phyloP scores from a whole-genome alignment of 140 eudicot species.

The Erigeron philadelphicus region DNA sequence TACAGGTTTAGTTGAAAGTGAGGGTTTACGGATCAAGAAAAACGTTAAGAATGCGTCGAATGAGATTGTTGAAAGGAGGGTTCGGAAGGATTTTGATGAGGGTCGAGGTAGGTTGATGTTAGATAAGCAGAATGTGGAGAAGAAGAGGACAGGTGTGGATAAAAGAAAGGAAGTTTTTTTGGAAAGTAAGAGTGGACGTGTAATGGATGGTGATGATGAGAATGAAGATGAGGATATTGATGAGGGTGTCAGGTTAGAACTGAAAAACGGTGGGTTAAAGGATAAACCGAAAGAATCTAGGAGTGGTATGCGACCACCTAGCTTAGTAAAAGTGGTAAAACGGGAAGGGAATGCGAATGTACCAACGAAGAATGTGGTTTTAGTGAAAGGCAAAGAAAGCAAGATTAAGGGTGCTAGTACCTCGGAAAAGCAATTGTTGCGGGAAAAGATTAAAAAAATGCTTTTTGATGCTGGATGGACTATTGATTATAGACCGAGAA shows the following conservation, averaged over 20 bases:
- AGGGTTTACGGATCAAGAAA: too few relatives aligned
- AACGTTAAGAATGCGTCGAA: too few relatives aligned
- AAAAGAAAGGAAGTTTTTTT: too few relatives aligned
- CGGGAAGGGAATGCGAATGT: constrained; percentile 29
- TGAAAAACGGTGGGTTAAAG: constrained; percentile 53
- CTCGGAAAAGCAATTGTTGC: constrained; percentile 70
- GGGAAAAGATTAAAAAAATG: constrained; percentile 77
- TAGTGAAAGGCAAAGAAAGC: constrained; percentile 42
- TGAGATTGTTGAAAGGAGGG: too few relatives aligned
- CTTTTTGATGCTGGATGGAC: constrained; percentile 85
- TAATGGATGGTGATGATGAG: constrained; percentile 16
- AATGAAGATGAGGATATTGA: constrained; percentile 37
- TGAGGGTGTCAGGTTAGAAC: constrained; percentile 58
- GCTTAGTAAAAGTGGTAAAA: constrained; percentile 17
- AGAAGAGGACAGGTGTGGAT: not conserved
- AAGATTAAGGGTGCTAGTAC: constrained; percentile 62
- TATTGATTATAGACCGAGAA: constrained; percentile 81
- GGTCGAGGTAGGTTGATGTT: constrained; percentile 29
- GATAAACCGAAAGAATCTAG: constrained; percentile 20
- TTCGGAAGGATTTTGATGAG: too few relatives aligned
- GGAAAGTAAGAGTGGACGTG: not conserved
- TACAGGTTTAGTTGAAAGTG: too few relatives aligned
- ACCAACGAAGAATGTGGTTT: constrained; percentile 29
- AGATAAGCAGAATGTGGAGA: constrained; percentile 21
- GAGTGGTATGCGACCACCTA: not conserved